Percentiles rank a stretch among this genome's conserved stretches.
Conservation (phyloP, 164 flowering plant species). For the Kalanchoe fedtschenkoi region DNA sequence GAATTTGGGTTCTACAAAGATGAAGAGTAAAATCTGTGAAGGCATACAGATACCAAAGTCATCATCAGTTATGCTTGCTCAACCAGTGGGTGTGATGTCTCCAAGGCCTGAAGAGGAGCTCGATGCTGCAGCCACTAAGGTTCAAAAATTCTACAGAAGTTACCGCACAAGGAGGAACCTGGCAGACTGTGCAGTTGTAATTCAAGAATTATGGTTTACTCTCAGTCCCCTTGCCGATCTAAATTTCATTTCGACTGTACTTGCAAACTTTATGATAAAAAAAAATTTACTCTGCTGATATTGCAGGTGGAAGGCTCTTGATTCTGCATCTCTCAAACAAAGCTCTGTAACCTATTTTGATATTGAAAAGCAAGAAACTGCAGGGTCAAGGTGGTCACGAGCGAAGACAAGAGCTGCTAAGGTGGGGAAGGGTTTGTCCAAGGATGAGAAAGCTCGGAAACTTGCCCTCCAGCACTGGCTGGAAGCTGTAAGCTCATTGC, state of each 20-base stretch:
- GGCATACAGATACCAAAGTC: background rate
- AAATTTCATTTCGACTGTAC: background rate
- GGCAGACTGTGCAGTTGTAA: conserved; percentile 42
- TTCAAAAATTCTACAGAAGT: conserved; percentile 42
- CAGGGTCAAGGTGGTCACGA: conserved; percentile 29
- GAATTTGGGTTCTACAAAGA: background rate
- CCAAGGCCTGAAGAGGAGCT: conserved; percentile 28
- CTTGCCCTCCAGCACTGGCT: conserved; percentile 52
- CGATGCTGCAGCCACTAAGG: conserved; percentile 34
- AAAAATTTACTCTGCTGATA: background rate
- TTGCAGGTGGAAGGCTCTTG: conserved; percentile 42
- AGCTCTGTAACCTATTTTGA: conserved; percentile 30
- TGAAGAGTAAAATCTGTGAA: background rate
- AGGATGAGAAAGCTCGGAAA: conserved; percentile 47
- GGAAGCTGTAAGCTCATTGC: conserved; percentile 41
- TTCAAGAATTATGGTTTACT: conserved; percentile 38
- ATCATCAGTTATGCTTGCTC: conserved; percentile 9
- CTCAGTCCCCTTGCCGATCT: background rate
- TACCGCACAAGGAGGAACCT: conserved; percentile 37
- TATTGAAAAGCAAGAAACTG: conserved; percentile 30
- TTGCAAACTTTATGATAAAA: background rate
- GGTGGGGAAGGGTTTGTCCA: conserved; percentile 45
- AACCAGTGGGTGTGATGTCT: conserved; percentile 16
- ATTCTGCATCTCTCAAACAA: conserved; percentile 34
- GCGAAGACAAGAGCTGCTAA: conserved; percentile 34